Conservation (phyloP, 2,329 filamentous ascomycete genomes). For the Ramularia endophylla region DNA sequence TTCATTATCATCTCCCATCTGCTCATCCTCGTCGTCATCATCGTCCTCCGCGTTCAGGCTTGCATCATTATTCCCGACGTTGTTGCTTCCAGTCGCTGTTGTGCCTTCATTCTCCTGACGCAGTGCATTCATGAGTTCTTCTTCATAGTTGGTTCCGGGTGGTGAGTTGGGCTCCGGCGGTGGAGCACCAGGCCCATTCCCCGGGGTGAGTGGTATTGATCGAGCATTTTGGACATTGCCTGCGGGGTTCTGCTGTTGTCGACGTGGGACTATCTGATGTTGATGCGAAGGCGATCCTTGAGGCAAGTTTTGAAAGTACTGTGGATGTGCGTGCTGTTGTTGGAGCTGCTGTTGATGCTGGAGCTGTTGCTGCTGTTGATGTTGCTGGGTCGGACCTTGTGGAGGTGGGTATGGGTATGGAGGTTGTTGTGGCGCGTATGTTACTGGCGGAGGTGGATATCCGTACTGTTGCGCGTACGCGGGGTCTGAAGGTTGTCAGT, state of each 20-base stretch:
- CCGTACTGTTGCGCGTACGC: too few species aligned
- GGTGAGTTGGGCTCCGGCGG: conserved; percentile 19
- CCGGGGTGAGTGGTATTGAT: conserved; percentile 13
- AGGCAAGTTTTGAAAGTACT: conserved; percentile 1
- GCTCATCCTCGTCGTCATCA: conserved; percentile 18
- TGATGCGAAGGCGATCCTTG: conserved; percentile 1
- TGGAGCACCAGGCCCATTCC: conserved; percentile 24
- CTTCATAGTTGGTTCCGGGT: conserved; percentile 17
- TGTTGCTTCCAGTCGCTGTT: conserved; percentile 4
- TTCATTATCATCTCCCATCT: conserved; percentile 10
- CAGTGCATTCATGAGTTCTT: conserved; percentile 22
- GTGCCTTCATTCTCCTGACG: conserved; percentile 14
- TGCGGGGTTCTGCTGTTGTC: conserved; percentile 3
- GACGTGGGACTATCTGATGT: conserved; percentile 1
- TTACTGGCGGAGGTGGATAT: too few species aligned
- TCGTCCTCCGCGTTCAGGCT: conserved; percentile 20
- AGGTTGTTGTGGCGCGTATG: too few species aligned
- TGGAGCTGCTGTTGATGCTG: conserved; percentile 3
- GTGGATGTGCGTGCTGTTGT: background rate
- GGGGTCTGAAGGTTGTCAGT: too few species aligned
- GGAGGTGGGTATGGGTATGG: too few species aligned
- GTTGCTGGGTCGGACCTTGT: too few species aligned
- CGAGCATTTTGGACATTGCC: conserved; percentile 3
- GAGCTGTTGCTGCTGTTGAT: conserved; percentile 9
- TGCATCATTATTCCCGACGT: conserved; percentile 4